A percentile compares a stretch with the other conserved stretches of the same genome.
Evolutionary conservation across 2,329 filamentous ascomycete genomes (phyloP).

Genomic region (Ambrosiella beaveri): DNA sequence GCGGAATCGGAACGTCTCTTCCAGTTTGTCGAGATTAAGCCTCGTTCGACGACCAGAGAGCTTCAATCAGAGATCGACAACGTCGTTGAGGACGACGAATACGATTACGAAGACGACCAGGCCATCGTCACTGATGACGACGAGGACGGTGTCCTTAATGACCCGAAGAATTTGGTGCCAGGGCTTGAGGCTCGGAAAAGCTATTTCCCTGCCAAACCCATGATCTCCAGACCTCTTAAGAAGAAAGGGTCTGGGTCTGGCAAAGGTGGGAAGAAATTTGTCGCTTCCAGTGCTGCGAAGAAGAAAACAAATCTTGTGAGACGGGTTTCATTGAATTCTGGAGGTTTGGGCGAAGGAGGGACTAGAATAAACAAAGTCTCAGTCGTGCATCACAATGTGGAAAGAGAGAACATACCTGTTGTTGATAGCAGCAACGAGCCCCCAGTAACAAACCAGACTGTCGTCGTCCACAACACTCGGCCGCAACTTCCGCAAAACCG

Average conservation of each 20-base stretch:
- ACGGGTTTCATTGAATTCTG: background rate
- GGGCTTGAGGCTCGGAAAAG: too few species aligned
- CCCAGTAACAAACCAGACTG: background rate
- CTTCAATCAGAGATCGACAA: background rate
- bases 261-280: conserved; percentile 20
- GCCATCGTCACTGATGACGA: background rate
- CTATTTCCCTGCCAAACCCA: background rate
- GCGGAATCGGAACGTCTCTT: conserved; percentile 30
- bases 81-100: background rate
- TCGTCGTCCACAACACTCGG: conserved; percentile 5
- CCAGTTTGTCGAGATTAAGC: background rate
- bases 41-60: background rate
- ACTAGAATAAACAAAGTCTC: background rate
- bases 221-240: conserved; percentile 18
- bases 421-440: too few species aligned
- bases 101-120: background rate
- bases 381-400: background rate
- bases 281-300: conserved; percentile 17
- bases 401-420: too few species aligned
- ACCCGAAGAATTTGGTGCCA: background rate
- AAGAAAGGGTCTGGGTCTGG: conserved; percentile 15
- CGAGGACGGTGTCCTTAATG: background rate
- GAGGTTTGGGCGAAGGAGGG: background rate
- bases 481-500: background rate
- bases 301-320: conserved; percentile 9